A percentile compares a stretch with the other conserved stretches of the same genome.
phyloP scores from a whole-genome alignment of 2,329 filamentous ascomycete genomes.

The Thermoascus crustaceus region DNA sequence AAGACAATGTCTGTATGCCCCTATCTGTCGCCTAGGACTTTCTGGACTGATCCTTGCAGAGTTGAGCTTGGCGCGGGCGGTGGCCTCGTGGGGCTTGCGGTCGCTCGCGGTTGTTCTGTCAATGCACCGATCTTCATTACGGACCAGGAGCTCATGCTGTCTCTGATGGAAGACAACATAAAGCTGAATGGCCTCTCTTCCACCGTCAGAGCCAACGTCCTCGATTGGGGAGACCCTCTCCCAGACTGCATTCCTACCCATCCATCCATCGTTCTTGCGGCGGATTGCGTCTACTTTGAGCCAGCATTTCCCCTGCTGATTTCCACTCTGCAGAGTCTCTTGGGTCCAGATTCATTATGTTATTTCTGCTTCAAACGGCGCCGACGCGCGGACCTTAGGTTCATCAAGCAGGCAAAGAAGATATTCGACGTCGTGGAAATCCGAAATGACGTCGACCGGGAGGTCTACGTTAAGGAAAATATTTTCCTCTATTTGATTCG shows the following conservation, averaged over 20 bases:
- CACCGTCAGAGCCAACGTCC: slow-evolving; percentile 57
- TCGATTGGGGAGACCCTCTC: slow-evolving; percentile 63
- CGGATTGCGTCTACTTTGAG: slow-evolving; percentile 96
- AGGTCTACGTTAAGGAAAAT: slow-evolving; percentile 29
- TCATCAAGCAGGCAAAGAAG: slow-evolving; percentile 63
- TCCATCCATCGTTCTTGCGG: slow-evolving; percentile 82
- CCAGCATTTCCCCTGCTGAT: slow-evolving; percentile 85
- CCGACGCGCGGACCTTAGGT: slow-evolving; percentile 68
- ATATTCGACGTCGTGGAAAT: slow-evolving; percentile 56
- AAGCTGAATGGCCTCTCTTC: slow-evolving; percentile 63
- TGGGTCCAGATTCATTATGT: slow-evolving; percentile 58
- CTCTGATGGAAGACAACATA: slow-evolving; percentile 81
- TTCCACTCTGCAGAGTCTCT: slow-evolving; percentile 64
- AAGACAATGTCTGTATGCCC: slow-evolving; percentile 61
- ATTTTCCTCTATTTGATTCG: slow-evolving; percentile 33
- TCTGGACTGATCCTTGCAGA: slow-evolving; percentile 39
- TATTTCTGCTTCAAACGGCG: slow-evolving; percentile 96
- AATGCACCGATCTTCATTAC: slow-evolving; percentile 64
- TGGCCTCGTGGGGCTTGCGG: slow-evolving; percentile 66
- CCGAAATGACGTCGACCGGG: slow-evolving; percentile 43
- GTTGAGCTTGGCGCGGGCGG: slow-evolving; percentile 88
- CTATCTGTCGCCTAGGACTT: neutral
- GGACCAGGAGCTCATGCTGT: slow-evolving; percentile 78
- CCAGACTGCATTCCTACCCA: slow-evolving; percentile 32
- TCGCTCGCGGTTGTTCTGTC: slow-evolving; percentile 49